phyloP scores from a whole-genome alignment of 2,329 filamentous ascomycete species.

The Furcasterigmium sp. region DNA sequence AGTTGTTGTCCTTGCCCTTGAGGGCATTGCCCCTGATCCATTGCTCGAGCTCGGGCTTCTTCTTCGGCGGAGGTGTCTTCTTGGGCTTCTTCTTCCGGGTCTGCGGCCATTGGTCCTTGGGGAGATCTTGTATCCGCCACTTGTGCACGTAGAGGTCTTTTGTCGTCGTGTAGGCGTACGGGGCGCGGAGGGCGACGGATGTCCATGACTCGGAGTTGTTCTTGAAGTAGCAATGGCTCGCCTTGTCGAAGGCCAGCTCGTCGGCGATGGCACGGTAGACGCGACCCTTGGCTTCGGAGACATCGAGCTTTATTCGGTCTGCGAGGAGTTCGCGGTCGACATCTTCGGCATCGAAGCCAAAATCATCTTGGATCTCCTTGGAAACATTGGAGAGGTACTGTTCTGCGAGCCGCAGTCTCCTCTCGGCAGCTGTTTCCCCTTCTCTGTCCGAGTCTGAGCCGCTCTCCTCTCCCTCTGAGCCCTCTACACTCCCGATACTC shows the following conservation, averaged over 20 bases:
- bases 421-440: constrained; percentile 84
- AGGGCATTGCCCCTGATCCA: constrained; percentile 58
- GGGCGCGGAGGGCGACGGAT: constrained; percentile 70
- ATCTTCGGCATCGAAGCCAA: constrained; percentile 88
- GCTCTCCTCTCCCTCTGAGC: constrained; percentile 38
- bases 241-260: constrained; percentile 63
- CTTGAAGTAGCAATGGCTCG: constrained; percentile 67
- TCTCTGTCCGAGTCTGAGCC: constrained; percentile 65
- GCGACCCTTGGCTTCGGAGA: constrained; percentile 84
- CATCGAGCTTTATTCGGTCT: constrained; percentile 84
- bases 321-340: constrained; percentile 91
- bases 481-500: constrained; percentile 29
- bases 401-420: constrained; percentile 80
- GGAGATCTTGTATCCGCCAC: constrained; percentile 74
- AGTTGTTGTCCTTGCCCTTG: constrained; percentile 58
- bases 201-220: constrained; percentile 76
- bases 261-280: constrained; percentile 77
- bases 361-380: constrained; percentile 73
- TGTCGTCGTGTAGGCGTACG: constrained; percentile 81
- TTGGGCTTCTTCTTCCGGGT: constrained; percentile 50
- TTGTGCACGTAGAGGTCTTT: constrained; percentile 84
- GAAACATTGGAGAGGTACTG: constrained; percentile 83
- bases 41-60: constrained; percentile 57
- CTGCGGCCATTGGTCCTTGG: constrained; percentile 54
- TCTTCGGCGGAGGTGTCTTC: constrained; percentile 52